Conservation (phyloP, 225 moss, liverwort and hornwort genomes). For the Ulota crispa region DNA sequence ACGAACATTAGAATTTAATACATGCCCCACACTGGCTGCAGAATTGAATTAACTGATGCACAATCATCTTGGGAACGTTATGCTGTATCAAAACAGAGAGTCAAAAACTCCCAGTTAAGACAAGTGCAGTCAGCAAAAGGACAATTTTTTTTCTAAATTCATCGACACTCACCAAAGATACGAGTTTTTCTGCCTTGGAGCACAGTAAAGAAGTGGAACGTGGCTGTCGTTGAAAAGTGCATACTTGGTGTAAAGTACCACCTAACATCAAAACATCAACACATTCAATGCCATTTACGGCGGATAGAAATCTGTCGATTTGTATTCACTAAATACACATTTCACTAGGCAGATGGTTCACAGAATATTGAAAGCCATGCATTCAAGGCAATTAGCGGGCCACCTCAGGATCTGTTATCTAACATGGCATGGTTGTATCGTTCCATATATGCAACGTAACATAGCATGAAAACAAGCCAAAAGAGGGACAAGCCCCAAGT, state of each 20-base stretch:
- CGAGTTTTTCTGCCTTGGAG: conserved; percentile 62
- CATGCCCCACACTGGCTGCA: neutral
- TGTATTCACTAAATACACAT: neutral
- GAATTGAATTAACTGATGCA: neutral
- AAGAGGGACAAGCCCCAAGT: neutral
- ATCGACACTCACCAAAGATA: conserved; percentile 43
- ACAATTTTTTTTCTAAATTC: neutral
- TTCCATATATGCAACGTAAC: neutral
- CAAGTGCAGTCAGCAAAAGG: conserved; percentile 1
- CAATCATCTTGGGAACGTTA: neutral
- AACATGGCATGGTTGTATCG: conserved; percentile 2
- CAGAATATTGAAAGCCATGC: neutral
- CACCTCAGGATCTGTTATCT: conserved; percentile 1
- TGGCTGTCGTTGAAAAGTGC: conserved; percentile 85
- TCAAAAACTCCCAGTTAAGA: neutral
- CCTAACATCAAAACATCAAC: conserved; percentile 43
- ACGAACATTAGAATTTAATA: neutral
- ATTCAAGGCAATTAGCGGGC: neutral
- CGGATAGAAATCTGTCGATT: neutral
- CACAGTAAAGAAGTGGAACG: conserved; percentile 73
- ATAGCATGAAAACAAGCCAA: neutral
- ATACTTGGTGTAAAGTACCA: conserved; percentile 76
- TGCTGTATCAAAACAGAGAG: neutral
- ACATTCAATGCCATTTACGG: conserved; percentile 17
- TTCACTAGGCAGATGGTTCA: conserved; percentile 18